Evolutionary conservation across 1,139 yeast species (phyloP), one percentile per base, ranked within the genome.

Genomic region (Hanseniaspora uvarum): DNA sequence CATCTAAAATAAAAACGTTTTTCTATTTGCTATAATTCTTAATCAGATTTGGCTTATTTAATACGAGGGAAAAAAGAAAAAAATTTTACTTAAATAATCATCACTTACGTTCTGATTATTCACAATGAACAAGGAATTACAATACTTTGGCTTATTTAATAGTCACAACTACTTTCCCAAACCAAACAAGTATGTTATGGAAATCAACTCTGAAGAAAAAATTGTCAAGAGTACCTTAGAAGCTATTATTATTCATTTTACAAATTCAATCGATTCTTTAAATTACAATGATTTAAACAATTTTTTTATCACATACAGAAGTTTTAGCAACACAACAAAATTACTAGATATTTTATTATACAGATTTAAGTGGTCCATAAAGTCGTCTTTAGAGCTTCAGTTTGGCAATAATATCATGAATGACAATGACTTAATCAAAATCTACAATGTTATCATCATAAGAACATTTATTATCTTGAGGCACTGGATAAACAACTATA

Each of bases 401-500:
- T 44, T 41, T 55, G 46, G 43, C 41, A 16, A 40, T 23, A 40
- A 52, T 28, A 54, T 57, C 16, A 38, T 39, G 23, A 62, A 59
- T 34, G 54, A 16, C 24, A 46, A 40, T 11, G 64, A 70, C 23
- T 69, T 70, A 44, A 65, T 68, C n/a, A 76, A 72, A 57, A 65
- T 77, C 10, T 94, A 94, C 4, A 78, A 82, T 59, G 72, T 84
- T 52, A 83, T 84, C 1, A 71, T 86, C n/a, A 77, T 89, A 39
- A 75, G 97, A 60, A 83, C 94, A 0, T 92, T 89, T 70, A 96
- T 87, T 39, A 82, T 86, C 36, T 63, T 92, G 49, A 76, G 97
- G 62, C 95, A 87, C 68, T 92, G 97, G 95, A 69, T 92, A 33
- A 69, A 86, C 57, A 89, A 84, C 64, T 83, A 83, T 63, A 84